Evolutionary conservation across 139 green algal species (phyloP), one percentile per base, ranked within the genome.

Genomic region (Yamagishiella unicocca): DNA sequence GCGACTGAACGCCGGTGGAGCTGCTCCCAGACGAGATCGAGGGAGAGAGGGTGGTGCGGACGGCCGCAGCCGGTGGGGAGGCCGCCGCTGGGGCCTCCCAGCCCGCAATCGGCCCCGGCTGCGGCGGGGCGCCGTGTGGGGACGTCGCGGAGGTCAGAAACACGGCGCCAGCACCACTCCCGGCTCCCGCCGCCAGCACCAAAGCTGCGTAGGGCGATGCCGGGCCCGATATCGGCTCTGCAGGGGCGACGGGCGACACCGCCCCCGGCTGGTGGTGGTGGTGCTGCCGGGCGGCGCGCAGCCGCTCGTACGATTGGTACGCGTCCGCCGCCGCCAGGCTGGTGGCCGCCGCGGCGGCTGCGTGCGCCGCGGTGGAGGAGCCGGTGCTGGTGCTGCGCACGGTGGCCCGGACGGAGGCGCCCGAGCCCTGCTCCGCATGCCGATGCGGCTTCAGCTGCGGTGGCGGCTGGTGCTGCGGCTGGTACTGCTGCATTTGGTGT

Each of bases 261-360:
- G n/a, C n/a, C n/a, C n/a, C n/a, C n/a, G n/a, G n/a, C n/a, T 70
- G 61, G 9, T 80, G 72, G 42, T 27, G 40, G 42, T 81, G 73
- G 35, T 81, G 45, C 29, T 81, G 43, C 4, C 73, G 45, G 9
- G n/a, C 45, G 7, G 73, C 73, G 0, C 73, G 73, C 73, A 66
- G 45, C 17, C 66, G 73, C 29, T 66, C 73, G 45, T n/a, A 66
- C 40, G 42, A 17, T 33, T n/a, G n/a, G n/a, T n/a, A n/a, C 1
- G 70, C 38, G 4, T 38, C 40, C 40, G 25, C 37, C 37, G 38
- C 70, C 70, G 21, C 70, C 37, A 55, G 22, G 25, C 70, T 55
- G 4, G 14, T 38, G 19, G 70, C 38, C 29, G 43, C 72, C 4
- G 43, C 43, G 22, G 42, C 42, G 8, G 72, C 72, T 9, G 43